phyloP scores from a whole-genome alignment of 441 rosid species.

The Populus hybrid region DNA sequence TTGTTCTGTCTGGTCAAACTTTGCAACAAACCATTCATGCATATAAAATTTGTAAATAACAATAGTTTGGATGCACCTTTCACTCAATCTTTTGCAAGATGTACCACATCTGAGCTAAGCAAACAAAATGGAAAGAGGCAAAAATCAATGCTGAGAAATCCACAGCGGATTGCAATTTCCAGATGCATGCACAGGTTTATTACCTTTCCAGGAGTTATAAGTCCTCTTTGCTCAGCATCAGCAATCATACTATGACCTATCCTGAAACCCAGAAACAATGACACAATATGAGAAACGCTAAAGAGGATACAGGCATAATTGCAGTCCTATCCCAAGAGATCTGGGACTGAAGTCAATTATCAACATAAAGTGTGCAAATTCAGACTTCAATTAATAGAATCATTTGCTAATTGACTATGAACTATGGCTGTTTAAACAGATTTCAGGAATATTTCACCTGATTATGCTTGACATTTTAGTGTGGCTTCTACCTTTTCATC shows the following conservation, averaged over 20 bases:
- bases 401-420: not conserved
- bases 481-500: not conserved
- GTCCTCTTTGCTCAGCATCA: slow-evolving; percentile 90
- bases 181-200: slow-evolving; percentile 12
- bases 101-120: not conserved
- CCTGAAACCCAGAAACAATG: slow-evolving; percentile 41
- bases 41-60: not conserved
- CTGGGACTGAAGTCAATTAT: not conserved
- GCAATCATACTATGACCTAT: slow-evolving; percentile 91
- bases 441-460: not conserved
- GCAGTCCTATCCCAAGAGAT: not conserved
- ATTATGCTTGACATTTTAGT: not conserved
- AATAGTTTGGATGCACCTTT: not conserved
- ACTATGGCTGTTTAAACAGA: not conserved
- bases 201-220: slow-evolving; percentile 93
- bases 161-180: not conserved
- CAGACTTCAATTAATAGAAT: not conserved
- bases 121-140: not conserved
- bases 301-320: not conserved
- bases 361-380: not conserved
- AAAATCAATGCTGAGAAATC: not conserved
- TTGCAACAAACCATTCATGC: not conserved
- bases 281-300: slow-evolving; percentile 17
- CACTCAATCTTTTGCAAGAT: not conserved
- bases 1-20: not conserved